A percentile compares a stretch with the other conserved stretches of the same genome.
phyloP scores from a whole-genome alignment of 208 protist genomes.

The Novymonas esmeraldas region DNA sequence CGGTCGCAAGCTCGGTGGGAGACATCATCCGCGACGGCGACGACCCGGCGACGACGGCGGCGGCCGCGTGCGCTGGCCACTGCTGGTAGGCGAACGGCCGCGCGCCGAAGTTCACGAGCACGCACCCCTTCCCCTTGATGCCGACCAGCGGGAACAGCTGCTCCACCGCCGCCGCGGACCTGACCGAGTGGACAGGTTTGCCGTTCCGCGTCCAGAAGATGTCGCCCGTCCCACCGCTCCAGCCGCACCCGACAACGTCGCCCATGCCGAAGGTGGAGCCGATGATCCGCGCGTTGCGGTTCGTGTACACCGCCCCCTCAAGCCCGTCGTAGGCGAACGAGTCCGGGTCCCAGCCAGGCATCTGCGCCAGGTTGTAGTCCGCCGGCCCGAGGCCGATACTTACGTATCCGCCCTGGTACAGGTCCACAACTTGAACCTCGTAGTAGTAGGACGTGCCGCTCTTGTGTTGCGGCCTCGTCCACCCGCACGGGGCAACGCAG shows the following conservation, averaged over 20 bases:
- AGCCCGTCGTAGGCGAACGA: constrained; percentile 79
- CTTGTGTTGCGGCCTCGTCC: constrained; percentile 25
- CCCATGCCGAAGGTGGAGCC: constrained; percentile 73
- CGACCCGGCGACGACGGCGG: too few species aligned
- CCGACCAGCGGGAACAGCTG: constrained; percentile 75
- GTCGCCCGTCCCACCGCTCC: constrained; percentile 52
- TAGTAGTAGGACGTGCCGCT: constrained; percentile 64
- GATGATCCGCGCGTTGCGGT: constrained; percentile 41
- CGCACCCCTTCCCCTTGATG: constrained; percentile 68
- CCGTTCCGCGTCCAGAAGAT: constrained; percentile 91
- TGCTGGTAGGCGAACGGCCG: constrained; percentile 56
- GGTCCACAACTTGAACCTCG: constrained; percentile 84
- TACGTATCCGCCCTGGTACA: constrained; percentile 53
- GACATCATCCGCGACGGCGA: constrained; percentile 11
- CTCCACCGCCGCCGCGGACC: constrained; percentile 19
- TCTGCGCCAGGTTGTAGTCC: constrained; percentile 81
- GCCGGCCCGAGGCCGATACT: constrained; percentile 78
- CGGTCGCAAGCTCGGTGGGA: background rate
- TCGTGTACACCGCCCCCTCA: constrained; percentile 75
- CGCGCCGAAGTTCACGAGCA: constrained; percentile 87
- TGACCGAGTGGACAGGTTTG: constrained; percentile 46
- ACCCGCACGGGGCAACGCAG: constrained; percentile 68
- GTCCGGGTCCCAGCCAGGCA: constrained; percentile 78
- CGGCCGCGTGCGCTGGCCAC: background rate
- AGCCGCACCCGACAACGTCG: constrained; percentile 90